Conservation (phyloP, 768 basidiomycete species). For the Macrolepiota albuminosa region DNA sequence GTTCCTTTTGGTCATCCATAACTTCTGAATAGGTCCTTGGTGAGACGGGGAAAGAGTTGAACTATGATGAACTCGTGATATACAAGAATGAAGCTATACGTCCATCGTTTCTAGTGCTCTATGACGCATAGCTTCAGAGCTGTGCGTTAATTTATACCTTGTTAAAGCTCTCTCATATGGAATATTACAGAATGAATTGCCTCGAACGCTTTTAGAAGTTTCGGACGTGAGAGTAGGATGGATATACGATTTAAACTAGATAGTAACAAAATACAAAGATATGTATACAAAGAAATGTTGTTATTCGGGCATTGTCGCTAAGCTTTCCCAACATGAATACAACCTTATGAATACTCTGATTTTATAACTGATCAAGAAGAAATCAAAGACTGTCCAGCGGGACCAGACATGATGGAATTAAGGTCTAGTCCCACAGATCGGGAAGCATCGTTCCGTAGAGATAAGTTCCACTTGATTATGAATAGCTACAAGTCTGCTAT, state of each 20-base stretch:
- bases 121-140: slow-evolving; percentile 39
- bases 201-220: background rate
- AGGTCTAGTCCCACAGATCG: background rate
- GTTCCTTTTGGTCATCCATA: background rate
- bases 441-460: background rate
- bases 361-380: too few species aligned
- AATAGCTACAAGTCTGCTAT: background rate
- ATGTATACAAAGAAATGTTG: too few species aligned
- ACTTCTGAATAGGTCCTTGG: slow-evolving; percentile 48
- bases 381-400: background rate
- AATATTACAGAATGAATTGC: too few species aligned
- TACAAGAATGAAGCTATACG: slow-evolving; percentile 69
- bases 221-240: background rate
- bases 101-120: slow-evolving; percentile 68
- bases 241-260: background rate
- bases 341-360: too few species aligned
- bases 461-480: background rate
- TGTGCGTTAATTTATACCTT: background rate
- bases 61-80: slow-evolving; percentile 69
- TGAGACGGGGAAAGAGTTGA: slow-evolving; percentile 61
- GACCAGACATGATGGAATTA: background rate
- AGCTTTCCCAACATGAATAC: too few species aligned
- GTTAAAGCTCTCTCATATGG: too few species aligned
- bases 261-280: background rate
- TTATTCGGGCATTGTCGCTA: too few species aligned